Conservation (phyloP, 2,329 filamentous ascomycete genomes). For the Pseudogymnoascus sp. region DNA sequence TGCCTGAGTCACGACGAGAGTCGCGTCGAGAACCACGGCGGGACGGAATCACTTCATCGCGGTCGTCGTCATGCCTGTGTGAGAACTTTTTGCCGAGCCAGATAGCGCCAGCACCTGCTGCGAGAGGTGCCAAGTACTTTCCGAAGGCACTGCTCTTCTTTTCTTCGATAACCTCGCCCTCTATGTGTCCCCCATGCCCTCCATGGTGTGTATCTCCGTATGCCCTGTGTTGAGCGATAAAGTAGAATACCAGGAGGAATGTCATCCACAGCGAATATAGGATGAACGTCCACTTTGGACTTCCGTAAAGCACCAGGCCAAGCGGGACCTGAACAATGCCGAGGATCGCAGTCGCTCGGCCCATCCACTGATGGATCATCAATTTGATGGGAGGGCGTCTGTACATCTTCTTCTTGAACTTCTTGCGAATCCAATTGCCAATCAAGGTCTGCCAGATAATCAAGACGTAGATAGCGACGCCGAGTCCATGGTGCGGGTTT, state of each 20-base stretch:
- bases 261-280: constrained; percentile 74
- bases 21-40: constrained; percentile 31
- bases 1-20: constrained; percentile 45
- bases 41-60: constrained; percentile 44
- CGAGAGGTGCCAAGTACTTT: constrained; percentile 39
- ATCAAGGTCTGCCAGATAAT: constrained; percentile 63
- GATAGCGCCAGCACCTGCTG: constrained; percentile 49
- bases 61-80: constrained; percentile 21
- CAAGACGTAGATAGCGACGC: constrained; percentile 67
- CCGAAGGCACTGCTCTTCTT: constrained; percentile 33
- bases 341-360: constrained; percentile 67
- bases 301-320: constrained; percentile 85
- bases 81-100: constrained; percentile 31
- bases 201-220: constrained; percentile 5
- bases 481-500: constrained; percentile 81
- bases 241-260: constrained; percentile 65
- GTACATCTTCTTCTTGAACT: constrained; percentile 35
- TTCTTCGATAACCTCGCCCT: constrained; percentile 39
- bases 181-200: constrained; percentile 20
- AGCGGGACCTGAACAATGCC: constrained; percentile 83
- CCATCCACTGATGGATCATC: constrained; percentile 75
- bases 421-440: constrained; percentile 49
- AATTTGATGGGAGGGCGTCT: constrained; percentile 29
- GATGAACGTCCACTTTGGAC: constrained; percentile 75
- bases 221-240: constrained; percentile 56